Evolutionary conservation across 495 filamentous ascomycete genomes (phyloP), one percentile per base, ranked within the genome.

Genomic region (Xylaria longipes): DNA sequence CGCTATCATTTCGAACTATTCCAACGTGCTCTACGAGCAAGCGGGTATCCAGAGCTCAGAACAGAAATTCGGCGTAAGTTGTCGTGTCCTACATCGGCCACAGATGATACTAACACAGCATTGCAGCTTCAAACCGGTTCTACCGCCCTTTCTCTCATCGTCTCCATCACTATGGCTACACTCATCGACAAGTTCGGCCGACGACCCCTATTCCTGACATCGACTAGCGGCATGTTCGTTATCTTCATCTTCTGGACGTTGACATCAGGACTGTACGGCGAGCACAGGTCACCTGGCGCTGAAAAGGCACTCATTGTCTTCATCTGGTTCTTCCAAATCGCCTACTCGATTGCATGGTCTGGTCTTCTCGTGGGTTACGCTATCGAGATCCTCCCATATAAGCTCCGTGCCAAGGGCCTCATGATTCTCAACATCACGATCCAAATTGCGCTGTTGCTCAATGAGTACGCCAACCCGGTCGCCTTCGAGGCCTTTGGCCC

Each of bases 351-450:
- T 68, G 86, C 85, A n/a, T 90, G 87, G 85, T 88, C 87, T 15
- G 87, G 89, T 68, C 83, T 93, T 52, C 86, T 92, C 41, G 84
- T 92, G 71, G 88, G 87, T 57, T 92, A 92, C 77, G 82, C 87
- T 43, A 85, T 91, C 70, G 91, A 93, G 81, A 90, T 93, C 73
- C 84, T 93, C 56, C 91, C 91, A 0, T 94, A 90, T 83, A 85
- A 85, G 69, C 86, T 93, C 68, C 89, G 91, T 52, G 91, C 91
- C 76, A 82, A 86, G 82, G 83, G 84, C 41, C 80, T 88, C 70
- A 78, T 86, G 79, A 75, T 88, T 73, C 82, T 87, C 77, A 87
- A 87, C 77, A 66, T 87, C 71, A 81, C 79, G 56, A 79, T 87
- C 69, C 86, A 88, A 76, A 76, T 78, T 41, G 84, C 86, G 20